Percentiles rank a stretch among this genome's conserved stretches.
Evolutionary conservation across 345 rosid genomes (phyloP).

Genomic region (Pugionium dolabratum): DNA sequence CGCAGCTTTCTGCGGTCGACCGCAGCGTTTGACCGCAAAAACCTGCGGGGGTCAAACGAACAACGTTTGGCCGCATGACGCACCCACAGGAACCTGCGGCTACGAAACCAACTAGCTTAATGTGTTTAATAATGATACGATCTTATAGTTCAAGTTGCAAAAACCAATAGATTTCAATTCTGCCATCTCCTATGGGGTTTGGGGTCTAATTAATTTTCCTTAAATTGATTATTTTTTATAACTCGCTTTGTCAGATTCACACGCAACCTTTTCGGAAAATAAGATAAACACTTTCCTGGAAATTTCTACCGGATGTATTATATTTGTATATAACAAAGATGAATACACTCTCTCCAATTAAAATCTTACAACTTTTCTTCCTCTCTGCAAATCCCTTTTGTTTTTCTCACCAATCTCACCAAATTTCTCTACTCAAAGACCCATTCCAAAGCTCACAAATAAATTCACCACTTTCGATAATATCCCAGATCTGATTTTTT

Average conservation of each 20-base stretch:
- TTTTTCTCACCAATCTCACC: slow-evolving; percentile 26
- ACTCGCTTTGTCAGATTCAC: slow-evolving; percentile 56
- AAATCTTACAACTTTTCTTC: slow-evolving; percentile 28
- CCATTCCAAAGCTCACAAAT: background rate
- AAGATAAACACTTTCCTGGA: slow-evolving; percentile 42
- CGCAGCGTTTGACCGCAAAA: too few relatives aligned
- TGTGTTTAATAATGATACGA: too few relatives aligned
- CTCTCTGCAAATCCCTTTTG: background rate
- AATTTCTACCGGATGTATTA: slow-evolving; percentile 42
- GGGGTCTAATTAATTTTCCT: background rate
- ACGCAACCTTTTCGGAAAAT: slow-evolving; percentile 43
- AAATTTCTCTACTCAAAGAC: background rate
- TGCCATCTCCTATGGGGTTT: too few relatives aligned
- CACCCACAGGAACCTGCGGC: too few relatives aligned
- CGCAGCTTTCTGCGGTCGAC: too few relatives aligned
- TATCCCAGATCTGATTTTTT: too few relatives aligned
- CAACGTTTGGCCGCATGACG: too few relatives aligned
- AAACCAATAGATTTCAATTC: too few relatives aligned
- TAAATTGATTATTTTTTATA: background rate
- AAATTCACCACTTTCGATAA: slow-evolving; percentile 6
- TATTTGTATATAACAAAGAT: background rate
- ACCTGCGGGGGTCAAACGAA: too few relatives aligned
- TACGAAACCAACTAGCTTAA: too few relatives aligned
- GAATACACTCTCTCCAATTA: slow-evolving; percentile 37
- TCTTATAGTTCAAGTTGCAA: too few relatives aligned